These are phyloP conservation scores for Colletotrichum sp. DNA, from an alignment of 2,329 filamentous ascomycete species.

Conservation along the genomic window DNA sequence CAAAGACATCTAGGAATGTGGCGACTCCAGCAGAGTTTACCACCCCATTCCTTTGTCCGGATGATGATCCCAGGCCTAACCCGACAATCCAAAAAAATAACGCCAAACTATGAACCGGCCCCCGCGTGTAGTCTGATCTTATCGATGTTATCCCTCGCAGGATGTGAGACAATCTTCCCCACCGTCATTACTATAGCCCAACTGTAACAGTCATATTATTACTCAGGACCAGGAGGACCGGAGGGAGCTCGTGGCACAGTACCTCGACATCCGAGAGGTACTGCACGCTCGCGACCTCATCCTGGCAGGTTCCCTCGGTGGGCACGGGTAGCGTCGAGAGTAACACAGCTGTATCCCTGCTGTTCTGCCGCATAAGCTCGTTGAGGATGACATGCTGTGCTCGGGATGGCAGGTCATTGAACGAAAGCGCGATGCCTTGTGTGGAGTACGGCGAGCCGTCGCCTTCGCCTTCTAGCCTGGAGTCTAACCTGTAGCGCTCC, in stretches of 20 bases:
- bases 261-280: constrained; percentile 83
- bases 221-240: constrained; percentile 79
- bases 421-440: constrained; percentile 73
- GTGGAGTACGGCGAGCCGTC: constrained; percentile 56
- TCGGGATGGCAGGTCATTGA: constrained; percentile 85
- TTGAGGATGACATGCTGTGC: constrained; percentile 89
- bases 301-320: constrained; percentile 74
- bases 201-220: constrained; percentile 91
- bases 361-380: constrained; percentile 76
- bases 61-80: constrained; percentile 8
- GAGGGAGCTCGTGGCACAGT: constrained; percentile 77
- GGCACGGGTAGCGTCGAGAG: constrained; percentile 87
- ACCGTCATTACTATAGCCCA: constrained; percentile 49
- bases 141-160: constrained; percentile 15
- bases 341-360: constrained; percentile 74
- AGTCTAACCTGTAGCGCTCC: constrained; percentile 39
- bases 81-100: neutral
- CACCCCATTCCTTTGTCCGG: constrained; percentile 19
- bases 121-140: constrained; percentile 12
- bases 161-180: neutral
- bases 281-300: constrained; percentile 71
- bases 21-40: constrained; percentile 13
- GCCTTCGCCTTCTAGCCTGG: constrained; percentile 22
- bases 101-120: constrained; percentile 15
- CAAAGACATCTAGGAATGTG: constrained; percentile 20